Percentiles rank a stretch among this genome's conserved stretches.
Conservation (phyloP, 164 flowering plant genomes). For the Liriodendron chinense region DNA sequence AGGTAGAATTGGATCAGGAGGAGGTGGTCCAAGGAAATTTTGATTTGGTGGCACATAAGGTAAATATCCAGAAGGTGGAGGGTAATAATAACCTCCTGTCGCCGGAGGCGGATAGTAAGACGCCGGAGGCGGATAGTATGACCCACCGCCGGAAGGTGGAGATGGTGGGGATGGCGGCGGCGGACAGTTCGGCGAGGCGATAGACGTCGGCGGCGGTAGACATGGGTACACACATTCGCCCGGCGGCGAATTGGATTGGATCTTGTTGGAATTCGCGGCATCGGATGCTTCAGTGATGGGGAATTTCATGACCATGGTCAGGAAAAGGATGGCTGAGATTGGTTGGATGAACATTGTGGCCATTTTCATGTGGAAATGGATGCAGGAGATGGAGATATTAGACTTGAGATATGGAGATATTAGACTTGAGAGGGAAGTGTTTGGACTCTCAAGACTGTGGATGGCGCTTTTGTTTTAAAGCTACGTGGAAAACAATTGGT, state of each 20-base stretch:
- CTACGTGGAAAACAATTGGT: neutral
- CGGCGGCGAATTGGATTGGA: neutral
- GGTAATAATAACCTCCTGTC: neutral
- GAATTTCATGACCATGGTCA: neutral
- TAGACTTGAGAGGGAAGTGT: neutral
- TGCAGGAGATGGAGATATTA: neutral
- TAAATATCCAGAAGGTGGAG: neutral
- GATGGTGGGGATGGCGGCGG: neutral
- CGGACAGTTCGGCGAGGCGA: neutral
- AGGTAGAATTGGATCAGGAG: neutral
- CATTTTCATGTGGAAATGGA: neutral
- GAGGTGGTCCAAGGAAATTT: neutral
- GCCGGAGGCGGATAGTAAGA: neutral
- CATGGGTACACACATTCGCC: neutral
- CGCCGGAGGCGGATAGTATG: neutral
- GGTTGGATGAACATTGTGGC: neutral
- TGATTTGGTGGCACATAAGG: neutral
- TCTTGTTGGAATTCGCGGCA: neutral
- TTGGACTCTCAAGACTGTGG: neutral
- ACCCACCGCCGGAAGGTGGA: neutral
- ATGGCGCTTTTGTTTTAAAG: neutral
- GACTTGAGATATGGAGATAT: neutral
- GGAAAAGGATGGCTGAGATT: neutral
- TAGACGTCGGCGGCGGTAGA: neutral
- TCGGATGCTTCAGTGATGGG: neutral